Evolutionary conservation across 1,284 basidiomycete species (phyloP).

Genomic region (Cryptococcus sp.): DNA sequence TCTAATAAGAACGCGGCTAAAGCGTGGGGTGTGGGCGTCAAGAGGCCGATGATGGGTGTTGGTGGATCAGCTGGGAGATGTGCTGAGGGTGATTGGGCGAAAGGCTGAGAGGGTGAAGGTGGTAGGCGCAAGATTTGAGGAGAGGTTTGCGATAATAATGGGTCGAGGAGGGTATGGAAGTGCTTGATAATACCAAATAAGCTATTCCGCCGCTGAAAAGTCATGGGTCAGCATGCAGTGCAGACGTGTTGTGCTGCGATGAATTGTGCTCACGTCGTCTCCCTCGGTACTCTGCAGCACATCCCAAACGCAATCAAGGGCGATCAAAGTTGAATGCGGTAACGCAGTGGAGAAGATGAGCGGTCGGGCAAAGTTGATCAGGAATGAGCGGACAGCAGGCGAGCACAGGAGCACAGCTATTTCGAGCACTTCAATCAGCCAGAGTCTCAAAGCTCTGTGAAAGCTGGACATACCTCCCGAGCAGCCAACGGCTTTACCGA

Average conservation of each 20-base stretch:
- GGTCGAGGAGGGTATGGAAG: conserved; percentile 27
- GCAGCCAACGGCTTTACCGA: conserved; percentile 70
- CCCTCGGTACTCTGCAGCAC: conserved; percentile 70
- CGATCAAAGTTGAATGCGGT: conserved; percentile 71
- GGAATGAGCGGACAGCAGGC: conserved; percentile 72
- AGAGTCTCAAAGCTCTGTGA: too few relatives aligned
- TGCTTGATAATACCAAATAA: conserved; percentile 22
- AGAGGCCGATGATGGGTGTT: conserved; percentile 79
- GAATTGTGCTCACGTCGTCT: conserved; percentile 57
- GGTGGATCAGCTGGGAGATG: conserved; percentile 29
- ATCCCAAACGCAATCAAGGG: conserved; percentile 75
- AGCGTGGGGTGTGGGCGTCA: conserved; percentile 68
- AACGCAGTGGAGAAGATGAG: conserved; percentile 87
- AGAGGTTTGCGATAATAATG: conserved; percentile 29
- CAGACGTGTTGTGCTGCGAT: conserved; percentile 28
- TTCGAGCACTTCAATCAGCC: not conserved
- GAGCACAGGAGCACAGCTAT: conserved; percentile 67
- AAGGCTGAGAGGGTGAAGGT: conserved; percentile 26
- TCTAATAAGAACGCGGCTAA: conserved; percentile 44
- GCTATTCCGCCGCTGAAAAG: conserved; percentile 34
- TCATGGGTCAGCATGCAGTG: conserved; percentile 27
- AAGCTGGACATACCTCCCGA: conserved; percentile 67
- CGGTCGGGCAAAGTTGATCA: conserved; percentile 90
- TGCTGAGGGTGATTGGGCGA: conserved; percentile 12
- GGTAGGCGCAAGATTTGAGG: conserved; percentile 32